These are phyloP conservation scores for Xylariaceae sp. DNA, from an alignment of 2,329 filamentous ascomycete genomes.

Conservation along the genomic window DNA sequence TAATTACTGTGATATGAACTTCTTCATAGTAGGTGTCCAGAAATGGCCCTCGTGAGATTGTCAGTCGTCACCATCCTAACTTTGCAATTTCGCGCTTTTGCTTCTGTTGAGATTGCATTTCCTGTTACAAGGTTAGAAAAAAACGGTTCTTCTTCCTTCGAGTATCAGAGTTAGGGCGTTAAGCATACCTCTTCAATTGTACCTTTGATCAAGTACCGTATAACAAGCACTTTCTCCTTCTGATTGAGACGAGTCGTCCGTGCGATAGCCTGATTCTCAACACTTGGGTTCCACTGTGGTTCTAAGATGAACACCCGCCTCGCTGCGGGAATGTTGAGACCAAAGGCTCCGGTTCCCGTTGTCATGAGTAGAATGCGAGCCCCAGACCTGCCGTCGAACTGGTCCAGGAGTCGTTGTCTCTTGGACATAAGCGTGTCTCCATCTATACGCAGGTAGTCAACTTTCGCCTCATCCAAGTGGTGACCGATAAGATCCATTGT, in stretches of 20 bases:
- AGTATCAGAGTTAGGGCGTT: not conserved
- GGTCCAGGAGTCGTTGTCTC: conserved; percentile 46
- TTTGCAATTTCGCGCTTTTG: conserved; percentile 32
- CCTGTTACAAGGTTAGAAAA: conserved; percentile 32
- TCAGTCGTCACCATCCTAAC: conserved; percentile 18
- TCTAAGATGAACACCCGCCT: conserved; percentile 58
- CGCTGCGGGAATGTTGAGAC: conserved; percentile 55
- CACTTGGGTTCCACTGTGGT: conserved; percentile 59
- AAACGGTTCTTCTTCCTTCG: conserved; percentile 16
- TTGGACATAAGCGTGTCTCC: conserved; percentile 46
- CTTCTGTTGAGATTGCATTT: conserved; percentile 44
- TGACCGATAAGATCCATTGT: conserved; percentile 47
- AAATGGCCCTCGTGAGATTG: too few relatives aligned
- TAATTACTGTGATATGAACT: too few relatives aligned
- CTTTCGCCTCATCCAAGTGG: conserved; percentile 35
- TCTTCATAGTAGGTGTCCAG: too few relatives aligned
- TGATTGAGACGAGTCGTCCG: conserved; percentile 55
- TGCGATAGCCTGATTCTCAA: conserved; percentile 58
- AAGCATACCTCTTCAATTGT: conserved; percentile 52
- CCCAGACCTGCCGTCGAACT: conserved; percentile 41
- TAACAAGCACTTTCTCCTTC: conserved; percentile 48
- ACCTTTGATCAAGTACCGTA: conserved; percentile 49
- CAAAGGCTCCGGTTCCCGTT: conserved; percentile 56
- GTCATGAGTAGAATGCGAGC: conserved; percentile 57
- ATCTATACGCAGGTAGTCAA: conserved; percentile 50